phyloP scores from a whole-genome alignment of 2,329 filamentous ascomycete genomes.

The Paraphaeosphaeria sporulosa region DNA sequence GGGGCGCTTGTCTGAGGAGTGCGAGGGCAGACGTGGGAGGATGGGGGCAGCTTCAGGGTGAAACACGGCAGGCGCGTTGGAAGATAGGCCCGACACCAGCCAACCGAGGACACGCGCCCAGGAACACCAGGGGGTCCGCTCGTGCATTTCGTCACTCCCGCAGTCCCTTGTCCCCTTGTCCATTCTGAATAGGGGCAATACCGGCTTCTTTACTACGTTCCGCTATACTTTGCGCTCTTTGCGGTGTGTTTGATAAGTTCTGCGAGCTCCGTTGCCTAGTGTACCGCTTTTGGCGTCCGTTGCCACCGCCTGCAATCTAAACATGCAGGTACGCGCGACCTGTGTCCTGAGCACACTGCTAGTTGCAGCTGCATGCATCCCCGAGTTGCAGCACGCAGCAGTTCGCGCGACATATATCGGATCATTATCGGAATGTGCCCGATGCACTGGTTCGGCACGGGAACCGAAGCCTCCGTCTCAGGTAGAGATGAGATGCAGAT shows the following conservation, averaged over 20 bases:
- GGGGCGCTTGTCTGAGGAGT: slow-evolving; percentile 2
- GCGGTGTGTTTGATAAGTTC: neutral
- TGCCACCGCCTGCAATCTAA: slow-evolving; percentile 16
- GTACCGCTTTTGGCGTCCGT: neutral
- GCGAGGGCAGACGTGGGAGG: slow-evolving; percentile 4
- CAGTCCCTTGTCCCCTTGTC: neutral
- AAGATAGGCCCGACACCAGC: neutral
- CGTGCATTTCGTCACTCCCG: neutral
- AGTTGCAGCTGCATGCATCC: neutral
- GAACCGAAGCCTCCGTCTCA: slow-evolving; percentile 5
- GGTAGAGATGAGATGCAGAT: neutral
- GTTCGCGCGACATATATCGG: neutral
- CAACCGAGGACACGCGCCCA: slow-evolving; percentile 12
- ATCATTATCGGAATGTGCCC: neutral
- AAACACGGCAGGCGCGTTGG: slow-evolving; percentile 26
- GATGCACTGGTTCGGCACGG: neutral
- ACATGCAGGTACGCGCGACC: slow-evolving; percentile 18
- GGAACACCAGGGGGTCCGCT: slow-evolving; percentile 12
- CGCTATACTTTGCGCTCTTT: neutral
- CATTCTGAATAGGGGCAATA: slow-evolving; percentile 8
- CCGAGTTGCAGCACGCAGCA: neutral
- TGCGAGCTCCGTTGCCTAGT: slow-evolving; percentile 5
- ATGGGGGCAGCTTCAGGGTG: slow-evolving; percentile 22
- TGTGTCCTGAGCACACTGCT: slow-evolving; percentile 14
- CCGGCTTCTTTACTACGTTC: neutral